Base-by-base conservation (phyloP, 2,329 filamentous ascomycete genomes). In the Aspergillus proliferans region DNA sequence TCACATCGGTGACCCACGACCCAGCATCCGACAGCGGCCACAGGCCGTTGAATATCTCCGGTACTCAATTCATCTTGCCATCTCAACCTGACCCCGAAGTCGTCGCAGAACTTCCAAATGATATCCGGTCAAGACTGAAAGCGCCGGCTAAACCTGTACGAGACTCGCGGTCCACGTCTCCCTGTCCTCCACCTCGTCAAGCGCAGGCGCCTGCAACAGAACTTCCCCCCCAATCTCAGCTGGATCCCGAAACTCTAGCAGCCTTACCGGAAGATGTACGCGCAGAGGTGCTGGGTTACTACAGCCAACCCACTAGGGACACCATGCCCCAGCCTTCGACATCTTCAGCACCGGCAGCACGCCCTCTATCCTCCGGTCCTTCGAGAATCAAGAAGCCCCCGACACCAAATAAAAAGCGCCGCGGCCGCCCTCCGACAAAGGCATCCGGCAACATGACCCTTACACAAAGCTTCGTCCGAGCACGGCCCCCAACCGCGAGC, bases 31-130 rank as follows among this genome's bases (percentile, higher is more conserved):
- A 71, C 50, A 59, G 55, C 47, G 61, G 57, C 8, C 73, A 86
- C 19, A 85, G 79, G 53, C 84, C 84, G 1, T 72, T 95, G 19
- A 95, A 96, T 60, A 80, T 88, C 3, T 76, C 83, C 3, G 89
- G 92, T 2, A 95, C 92, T 0, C 93, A 98, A 61, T 98, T 98
- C 61, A 82, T 97, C 43, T 76, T 98, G 58, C 93, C 93, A 15
- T 68, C 69, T 0, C 88, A 95, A 57, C 80, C 87, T 2, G 93
- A 98, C 63, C 84, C 86, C 0, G 75, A 78, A n/a, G 85, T 95
- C 0, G 70, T 97, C 3, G 86, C 86, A 1, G 90, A 94, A 60
- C 76, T 98, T 3, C 92, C 92, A 0, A 77, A 76, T 28, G 88
- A 95, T 63, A 95, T 97, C 54, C 81, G 88, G 51, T 83, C 82